Base-by-base conservation (phyloP, 129 eudicot species). In the Helichrysum umbraculigerum region DNA sequence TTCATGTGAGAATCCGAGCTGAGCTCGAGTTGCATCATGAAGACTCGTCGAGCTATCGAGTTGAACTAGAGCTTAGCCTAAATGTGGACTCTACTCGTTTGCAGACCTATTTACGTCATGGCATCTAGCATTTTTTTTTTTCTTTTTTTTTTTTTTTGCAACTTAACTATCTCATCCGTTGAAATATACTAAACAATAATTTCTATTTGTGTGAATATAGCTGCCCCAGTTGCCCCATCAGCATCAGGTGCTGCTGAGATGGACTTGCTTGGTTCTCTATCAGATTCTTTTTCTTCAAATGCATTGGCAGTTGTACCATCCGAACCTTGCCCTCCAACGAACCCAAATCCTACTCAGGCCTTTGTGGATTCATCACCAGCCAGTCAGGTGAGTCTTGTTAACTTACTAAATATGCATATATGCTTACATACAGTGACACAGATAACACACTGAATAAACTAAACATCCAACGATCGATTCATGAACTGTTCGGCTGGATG, bases 201-300 rank as follows among this genome's bases (percentile, higher is more conserved):
- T 25, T 25, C 28, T 25, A 16, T 62, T 78, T 34, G 51, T 74
- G 74, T 63, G n/a, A 62, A 41, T 72, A 52, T 66, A 73, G 79
- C 78, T 58, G 75, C 83, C 68, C 73, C 74, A 47, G 54, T 47
- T 47, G 20, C 58, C 71, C 22, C 69, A 25, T n/a, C 70, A 61
- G 58, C 89, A 8, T 70, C 86, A 28, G 79, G 77, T 62, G 82
- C 63, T 75, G 85, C 79, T 57, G 97, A 89, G 71, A 80, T 89
- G 88, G 99, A 91, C 75, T 77, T 91, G 64, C 80, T 95, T 68
- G 97, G 98, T 30, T 87, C 93, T 56, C 84, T 88, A 64, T 87
- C 93, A 12, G 94, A 94, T 28, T 79, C 91, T 47, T 92, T 85
- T 71, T 67, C 79, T 57, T 76, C 90, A 74, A 70, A 83, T 73